Evolutionary conservation across 2,329 filamentous ascomycete genomes (phyloP).

Genomic region (Fusarium sp.): DNA sequence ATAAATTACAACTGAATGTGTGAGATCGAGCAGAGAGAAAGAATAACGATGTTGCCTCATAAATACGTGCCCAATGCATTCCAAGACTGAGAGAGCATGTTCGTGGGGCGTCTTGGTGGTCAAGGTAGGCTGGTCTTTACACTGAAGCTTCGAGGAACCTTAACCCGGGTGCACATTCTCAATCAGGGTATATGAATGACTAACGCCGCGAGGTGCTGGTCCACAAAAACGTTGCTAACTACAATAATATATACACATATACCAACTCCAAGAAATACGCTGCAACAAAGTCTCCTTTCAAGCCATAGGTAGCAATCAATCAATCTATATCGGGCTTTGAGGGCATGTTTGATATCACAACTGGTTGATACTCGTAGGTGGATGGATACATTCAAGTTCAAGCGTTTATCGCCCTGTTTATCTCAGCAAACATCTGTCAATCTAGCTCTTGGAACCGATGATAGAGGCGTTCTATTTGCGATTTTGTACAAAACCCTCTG

Average conservation of each 20-base stretch:
- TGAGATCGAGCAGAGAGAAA: neutral
- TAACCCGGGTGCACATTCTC: neutral
- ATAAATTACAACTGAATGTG: neutral
- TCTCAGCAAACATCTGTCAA: neutral
- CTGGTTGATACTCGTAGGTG: neutral
- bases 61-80: neutral
- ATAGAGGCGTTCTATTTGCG: constrained; percentile 17
- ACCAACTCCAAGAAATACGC: neutral
- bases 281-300: neutral
- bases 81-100: neutral
- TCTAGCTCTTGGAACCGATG: neutral
- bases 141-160: neutral
- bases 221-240: neutral
- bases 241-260: neutral
- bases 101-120: constrained; percentile 13
- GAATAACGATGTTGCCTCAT: neutral
- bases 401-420: neutral
- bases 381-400: neutral
- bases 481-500: constrained; percentile 7
- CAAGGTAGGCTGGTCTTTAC: neutral
- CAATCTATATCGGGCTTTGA: neutral
- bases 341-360: neutral
- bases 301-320: neutral
- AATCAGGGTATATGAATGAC: constrained; percentile 2
- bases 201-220: neutral